A percentile compares a stretch with the other conserved stretches of the same genome.
Conservation (phyloP, 345 rosid species). For the Arabis hirsuta region DNA sequence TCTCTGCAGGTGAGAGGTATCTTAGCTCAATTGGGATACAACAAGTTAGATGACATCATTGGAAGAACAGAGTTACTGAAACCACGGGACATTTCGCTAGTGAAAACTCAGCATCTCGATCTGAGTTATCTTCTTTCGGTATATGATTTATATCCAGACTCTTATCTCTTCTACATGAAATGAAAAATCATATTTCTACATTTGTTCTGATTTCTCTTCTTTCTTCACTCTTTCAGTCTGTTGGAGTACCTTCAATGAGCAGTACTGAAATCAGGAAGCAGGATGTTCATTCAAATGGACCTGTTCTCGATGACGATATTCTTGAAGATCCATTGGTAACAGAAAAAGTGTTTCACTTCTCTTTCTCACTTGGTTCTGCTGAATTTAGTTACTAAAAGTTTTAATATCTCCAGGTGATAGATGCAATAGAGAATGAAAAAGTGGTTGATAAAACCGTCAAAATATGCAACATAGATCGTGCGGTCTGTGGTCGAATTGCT, state of each 20-base stretch:
- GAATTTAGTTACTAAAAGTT: constrained; percentile 17
- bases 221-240: constrained; percentile 54
- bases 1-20: constrained; percentile 78
- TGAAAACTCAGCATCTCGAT: constrained; percentile 97
- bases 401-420: constrained; percentile 54
- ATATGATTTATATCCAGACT: constrained; percentile 15
- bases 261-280: constrained; percentile 91
- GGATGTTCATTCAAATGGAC: constrained; percentile 84
- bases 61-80: constrained; percentile 78
- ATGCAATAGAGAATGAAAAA: constrained; percentile 87
- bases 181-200: not conserved
- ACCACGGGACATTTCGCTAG: constrained; percentile 88
- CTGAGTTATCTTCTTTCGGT: constrained; percentile 79
- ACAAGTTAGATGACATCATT: constrained; percentile 85
- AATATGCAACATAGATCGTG: constrained; percentile 94
- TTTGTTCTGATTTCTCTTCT: not conserved
- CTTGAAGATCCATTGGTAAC: constrained; percentile 91
- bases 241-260: constrained; percentile 83
- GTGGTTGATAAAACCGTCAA: constrained; percentile 67
- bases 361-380: not conserved
- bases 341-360: not conserved
- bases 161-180: constrained; percentile 15
- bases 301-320: constrained; percentile 75
- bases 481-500: constrained; percentile 92
- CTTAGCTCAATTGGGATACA: constrained; percentile 89